Conservation (phyloP, 768 basidiomycete species). For the Lactarius sp. region DNA sequence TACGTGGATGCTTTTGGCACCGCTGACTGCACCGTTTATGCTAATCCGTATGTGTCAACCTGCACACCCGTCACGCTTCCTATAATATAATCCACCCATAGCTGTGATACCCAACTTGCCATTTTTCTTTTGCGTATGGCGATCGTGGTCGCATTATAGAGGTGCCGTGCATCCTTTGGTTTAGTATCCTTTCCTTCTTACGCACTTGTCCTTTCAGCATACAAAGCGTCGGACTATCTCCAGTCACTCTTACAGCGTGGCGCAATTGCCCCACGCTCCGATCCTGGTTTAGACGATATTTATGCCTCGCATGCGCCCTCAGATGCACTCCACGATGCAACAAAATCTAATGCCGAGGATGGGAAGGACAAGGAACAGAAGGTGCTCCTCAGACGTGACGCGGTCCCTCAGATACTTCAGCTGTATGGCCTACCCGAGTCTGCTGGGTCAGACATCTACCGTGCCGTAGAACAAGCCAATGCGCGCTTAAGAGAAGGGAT, state of each 20-base stretch:
- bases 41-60: conserved; percentile 56
- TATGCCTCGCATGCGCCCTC: conserved; percentile 39
- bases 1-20: conserved; percentile 60
- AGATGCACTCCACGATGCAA: conserved; percentile 14
- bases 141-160: conserved; percentile 80
- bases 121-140: conserved; percentile 82
- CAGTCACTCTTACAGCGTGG: conserved; percentile 52
- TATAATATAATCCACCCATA: conserved; percentile 29
- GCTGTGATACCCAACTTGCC: conserved; percentile 81
- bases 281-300: conserved; percentile 49
- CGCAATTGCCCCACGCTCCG: conserved; percentile 52
- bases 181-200: conserved; percentile 2
- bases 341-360: not conserved
- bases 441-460: conserved; percentile 48
- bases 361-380: conserved; percentile 20
- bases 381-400: conserved; percentile 48
- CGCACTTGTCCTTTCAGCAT: conserved; percentile 40
- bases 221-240: conserved; percentile 65
- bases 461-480: conserved; percentile 59
- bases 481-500: conserved; percentile 30
- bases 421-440: conserved; percentile 43
- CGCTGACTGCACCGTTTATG: conserved; percentile 71
- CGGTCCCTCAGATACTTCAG: conserved; percentile 47
- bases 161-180: conserved; percentile 37
- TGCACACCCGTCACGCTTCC: not conserved